Percentiles rank a stretch among this genome's conserved stretches.
Evolutionary conservation across 2,329 filamentous ascomycete genomes (phyloP).

Genomic region (Colletotrichum caudatum): DNA sequence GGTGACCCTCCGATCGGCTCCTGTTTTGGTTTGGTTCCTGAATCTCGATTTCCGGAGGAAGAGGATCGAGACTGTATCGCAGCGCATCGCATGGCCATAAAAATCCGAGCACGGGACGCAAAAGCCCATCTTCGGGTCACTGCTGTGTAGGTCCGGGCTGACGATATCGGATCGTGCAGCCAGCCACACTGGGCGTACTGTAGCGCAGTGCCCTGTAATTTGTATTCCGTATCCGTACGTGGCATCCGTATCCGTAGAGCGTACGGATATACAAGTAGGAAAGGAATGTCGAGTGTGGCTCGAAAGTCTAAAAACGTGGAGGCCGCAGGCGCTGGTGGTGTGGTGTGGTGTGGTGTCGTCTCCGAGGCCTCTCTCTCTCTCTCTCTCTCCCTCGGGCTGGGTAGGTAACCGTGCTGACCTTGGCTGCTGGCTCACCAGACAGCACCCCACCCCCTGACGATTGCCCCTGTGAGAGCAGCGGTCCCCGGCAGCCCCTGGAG

Average conservation of each 20-base stretch:
- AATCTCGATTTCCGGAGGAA: not conserved
- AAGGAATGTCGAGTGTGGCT: constrained; percentile 9
- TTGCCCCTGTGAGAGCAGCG: not conserved
- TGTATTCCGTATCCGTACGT: not conserved
- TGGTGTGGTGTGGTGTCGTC: too few relatives aligned
- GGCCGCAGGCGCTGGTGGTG: constrained; percentile 18
- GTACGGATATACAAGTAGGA: too few relatives aligned
- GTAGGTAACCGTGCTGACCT: too few relatives aligned
- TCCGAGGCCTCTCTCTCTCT: not conserved
- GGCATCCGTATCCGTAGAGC: too few relatives aligned
- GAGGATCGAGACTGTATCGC: not conserved
- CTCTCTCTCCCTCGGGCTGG: too few relatives aligned
- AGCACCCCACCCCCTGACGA: constrained; percentile 17
- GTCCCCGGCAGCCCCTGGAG: constrained; percentile 13
- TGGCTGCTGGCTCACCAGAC: not conserved
- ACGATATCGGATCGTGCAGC: constrained; percentile 1
- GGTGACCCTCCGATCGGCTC: not conserved
- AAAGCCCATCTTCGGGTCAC: not conserved
- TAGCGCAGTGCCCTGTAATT: not conserved
- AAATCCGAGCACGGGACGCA: not conserved
- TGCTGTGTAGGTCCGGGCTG: not conserved
- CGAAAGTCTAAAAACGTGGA: constrained; percentile 32
- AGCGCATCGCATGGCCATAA: constrained; percentile 12
- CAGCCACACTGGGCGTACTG: not conserved
- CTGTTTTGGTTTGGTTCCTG: not conserved